Percentiles rank a stretch among this genome's conserved stretches.
Evolutionary conservation across 306 rosid genomes (phyloP).

Genomic region (Clitoria ternatea): DNA sequence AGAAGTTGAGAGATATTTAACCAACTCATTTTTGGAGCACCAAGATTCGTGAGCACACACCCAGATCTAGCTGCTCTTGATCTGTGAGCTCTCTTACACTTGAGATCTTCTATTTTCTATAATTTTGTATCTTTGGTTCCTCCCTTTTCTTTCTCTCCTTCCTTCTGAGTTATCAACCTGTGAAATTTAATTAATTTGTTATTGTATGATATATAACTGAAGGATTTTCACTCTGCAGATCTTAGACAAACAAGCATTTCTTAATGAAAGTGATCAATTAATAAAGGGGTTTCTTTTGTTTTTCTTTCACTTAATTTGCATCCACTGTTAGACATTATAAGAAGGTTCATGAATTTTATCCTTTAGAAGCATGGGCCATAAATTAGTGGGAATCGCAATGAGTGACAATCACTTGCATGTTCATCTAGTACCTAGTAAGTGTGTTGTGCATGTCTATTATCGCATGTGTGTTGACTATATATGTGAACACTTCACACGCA

Average conservation of each 20-base stretch:
- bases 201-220: not conserved
- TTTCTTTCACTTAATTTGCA: not conserved
- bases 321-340: conserved; percentile 14
- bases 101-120: not conserved
- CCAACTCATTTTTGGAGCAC: conserved; percentile 8
- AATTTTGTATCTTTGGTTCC: not conserved
- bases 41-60: conserved; percentile 19
- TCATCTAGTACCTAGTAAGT: conserved; percentile 23
- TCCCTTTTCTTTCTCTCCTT: not conserved
- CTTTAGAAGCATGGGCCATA: conserved; percentile 37
- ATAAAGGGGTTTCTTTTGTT: not conserved
- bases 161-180: not conserved
- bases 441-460: conserved; percentile 26
- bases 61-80: conserved; percentile 33
- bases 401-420: conserved; percentile 34
- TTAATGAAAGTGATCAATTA: not conserved
- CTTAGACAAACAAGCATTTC: not conserved
- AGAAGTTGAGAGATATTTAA: conserved; percentile 11
- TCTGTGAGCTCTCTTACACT: conserved; percentile 31
- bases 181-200: not conserved
- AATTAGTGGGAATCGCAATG: conserved; percentile 52
- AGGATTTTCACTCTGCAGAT: not conserved
- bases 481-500: conserved; percentile 28
- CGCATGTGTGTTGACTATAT: conserved; percentile 36
- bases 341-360: conserved; percentile 27